Conservation (phyloP, 331 rosid genomes). For the Ulmus americana region DNA sequence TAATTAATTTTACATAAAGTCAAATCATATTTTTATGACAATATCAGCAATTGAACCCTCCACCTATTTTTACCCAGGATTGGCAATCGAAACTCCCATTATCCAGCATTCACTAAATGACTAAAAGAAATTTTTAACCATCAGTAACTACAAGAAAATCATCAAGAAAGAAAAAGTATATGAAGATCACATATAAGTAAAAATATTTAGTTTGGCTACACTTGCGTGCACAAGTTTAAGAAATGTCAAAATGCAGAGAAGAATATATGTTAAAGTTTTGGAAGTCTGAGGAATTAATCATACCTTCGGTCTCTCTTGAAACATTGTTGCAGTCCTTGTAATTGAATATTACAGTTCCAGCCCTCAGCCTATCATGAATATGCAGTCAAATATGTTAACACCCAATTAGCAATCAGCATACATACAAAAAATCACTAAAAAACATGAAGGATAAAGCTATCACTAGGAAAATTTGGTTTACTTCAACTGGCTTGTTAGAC, state of each 20-base stretch:
- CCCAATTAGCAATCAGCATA: too few species aligned
- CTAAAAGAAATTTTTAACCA: background rate
- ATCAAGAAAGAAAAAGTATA: too few species aligned
- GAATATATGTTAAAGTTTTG: slow-evolving; percentile 4
- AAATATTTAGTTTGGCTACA: too few species aligned
- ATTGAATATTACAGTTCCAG: slow-evolving; percentile 85
- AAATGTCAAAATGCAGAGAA: background rate
- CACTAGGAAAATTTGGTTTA: background rate
- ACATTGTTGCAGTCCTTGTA: slow-evolving; percentile 71
- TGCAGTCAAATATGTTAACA: slow-evolving; percentile 5
- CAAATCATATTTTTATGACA: too few species aligned
- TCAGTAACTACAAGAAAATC: too few species aligned
- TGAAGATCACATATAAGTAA: too few species aligned
- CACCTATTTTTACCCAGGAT: background rate
- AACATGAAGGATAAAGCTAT: too few species aligned
- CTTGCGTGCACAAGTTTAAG: too few species aligned
- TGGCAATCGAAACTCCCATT: background rate
- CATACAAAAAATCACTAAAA: too few species aligned
- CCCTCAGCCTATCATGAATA: slow-evolving; percentile 45
- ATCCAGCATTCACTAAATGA: background rate
- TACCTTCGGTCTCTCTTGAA: slow-evolving; percentile 89
- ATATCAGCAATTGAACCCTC: background rate
- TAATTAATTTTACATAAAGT: too few species aligned
- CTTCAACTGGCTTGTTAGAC: too few species aligned
- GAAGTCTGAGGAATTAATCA: slow-evolving; percentile 9